These are phyloP conservation scores for Rauvolfia tetraphylla DNA, from an alignment of 257 asterid species.

Conservation along the genomic window DNA sequence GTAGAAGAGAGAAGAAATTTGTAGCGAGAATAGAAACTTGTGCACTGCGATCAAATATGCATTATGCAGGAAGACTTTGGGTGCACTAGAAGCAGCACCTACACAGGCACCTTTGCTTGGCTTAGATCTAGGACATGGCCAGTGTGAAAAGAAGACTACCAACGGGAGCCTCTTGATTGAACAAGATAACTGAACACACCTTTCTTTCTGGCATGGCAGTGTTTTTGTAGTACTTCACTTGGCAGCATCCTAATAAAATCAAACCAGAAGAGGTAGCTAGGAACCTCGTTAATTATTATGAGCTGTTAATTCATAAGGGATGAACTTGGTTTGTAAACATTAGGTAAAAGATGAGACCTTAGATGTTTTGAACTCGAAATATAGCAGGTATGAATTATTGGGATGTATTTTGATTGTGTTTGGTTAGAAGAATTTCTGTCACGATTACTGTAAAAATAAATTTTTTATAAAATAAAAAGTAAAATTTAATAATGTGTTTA, in stretches of 20 bases:
- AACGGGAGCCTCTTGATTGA: neutral
- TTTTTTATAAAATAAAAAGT: too few species aligned
- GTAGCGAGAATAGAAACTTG: slow-evolving; percentile 8
- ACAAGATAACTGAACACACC: neutral
- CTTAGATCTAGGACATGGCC: neutral
- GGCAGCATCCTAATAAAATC: neutral
- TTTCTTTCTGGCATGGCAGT: neutral
- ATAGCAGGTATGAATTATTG: too few species aligned
- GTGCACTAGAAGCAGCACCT: neutral
- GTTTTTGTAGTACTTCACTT: neutral
- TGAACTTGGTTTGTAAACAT: too few species aligned
- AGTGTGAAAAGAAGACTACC: neutral
- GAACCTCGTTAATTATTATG: too few species aligned
- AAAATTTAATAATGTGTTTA: too few species aligned
- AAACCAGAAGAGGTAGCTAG: too few species aligned
- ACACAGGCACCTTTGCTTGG: neutral
- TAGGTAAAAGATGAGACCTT: too few species aligned
- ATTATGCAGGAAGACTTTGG: neutral
- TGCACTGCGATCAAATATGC: neutral
- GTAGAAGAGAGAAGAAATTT: slow-evolving; percentile 37
- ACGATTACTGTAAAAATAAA: too few species aligned
- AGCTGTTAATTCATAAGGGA: too few species aligned
- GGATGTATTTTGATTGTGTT: too few species aligned
- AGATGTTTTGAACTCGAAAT: too few species aligned
- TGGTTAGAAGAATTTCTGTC: too few species aligned